Conservation (phyloP, 108 stramenopile species). For the Asterionellopsis glacialis region DNA sequence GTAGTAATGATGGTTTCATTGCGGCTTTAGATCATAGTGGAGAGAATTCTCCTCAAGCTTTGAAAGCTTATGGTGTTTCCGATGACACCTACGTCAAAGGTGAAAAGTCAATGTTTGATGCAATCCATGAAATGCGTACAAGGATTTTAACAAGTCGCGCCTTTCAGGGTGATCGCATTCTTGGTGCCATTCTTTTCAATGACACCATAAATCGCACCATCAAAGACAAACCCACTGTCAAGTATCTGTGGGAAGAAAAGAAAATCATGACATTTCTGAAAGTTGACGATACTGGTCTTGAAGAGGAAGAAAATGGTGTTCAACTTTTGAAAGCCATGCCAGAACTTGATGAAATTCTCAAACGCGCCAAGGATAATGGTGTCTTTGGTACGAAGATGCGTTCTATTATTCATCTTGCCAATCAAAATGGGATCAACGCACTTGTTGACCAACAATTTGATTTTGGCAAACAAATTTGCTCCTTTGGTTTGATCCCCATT, state of each 20-base stretch:
- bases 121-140: constrained; percentile 71
- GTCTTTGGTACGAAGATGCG: constrained; percentile 86
- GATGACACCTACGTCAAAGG: constrained; percentile 47
- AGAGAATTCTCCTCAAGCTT: constrained; percentile 71
- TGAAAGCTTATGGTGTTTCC: constrained; percentile 56
- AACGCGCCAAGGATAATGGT: constrained; percentile 41
- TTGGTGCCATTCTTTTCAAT: constrained; percentile 81
- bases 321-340: constrained; percentile 83
- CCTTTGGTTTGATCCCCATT: constrained; percentile 64
- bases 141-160: constrained; percentile 61
- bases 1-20: constrained; percentile 53
- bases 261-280: constrained; percentile 73
- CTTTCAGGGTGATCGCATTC: constrained; percentile 62
- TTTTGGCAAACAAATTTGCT: constrained; percentile 60
- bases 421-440: constrained; percentile 62
- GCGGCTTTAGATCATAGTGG: constrained; percentile 83
- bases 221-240: constrained; percentile 47
- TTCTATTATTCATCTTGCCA: constrained; percentile 54
- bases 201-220: constrained; percentile 76
- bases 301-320: constrained; percentile 55
- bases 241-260: constrained; percentile 73
- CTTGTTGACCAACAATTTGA: constrained; percentile 82
- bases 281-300: constrained; percentile 60
- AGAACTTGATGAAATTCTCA: constrained; percentile 39
- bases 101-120: constrained; percentile 60